Base-by-base conservation (phyloP, 306 rosid genomes). In the Cicer yamashitae region DNA sequence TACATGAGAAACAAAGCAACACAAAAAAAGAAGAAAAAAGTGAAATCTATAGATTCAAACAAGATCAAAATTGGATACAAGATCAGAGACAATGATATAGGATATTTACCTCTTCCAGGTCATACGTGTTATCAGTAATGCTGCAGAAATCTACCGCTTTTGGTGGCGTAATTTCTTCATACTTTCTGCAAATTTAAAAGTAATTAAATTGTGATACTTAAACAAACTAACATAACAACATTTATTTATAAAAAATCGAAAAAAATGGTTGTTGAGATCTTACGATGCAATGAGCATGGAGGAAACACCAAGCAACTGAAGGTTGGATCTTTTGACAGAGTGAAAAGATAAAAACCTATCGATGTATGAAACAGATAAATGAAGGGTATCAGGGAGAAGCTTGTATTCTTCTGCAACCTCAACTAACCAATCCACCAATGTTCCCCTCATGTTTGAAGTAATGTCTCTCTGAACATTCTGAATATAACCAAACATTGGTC, bases 241-340 rank as follows among this genome's bases (percentile, higher is more conserved):
- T n/a, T 45, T 45, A 4, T 22, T 1, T 1, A 20, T 11, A 9
- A 2, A 58, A 59, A 71, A 56, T 3, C 4, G 38, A 22, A 58
- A 12, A 12, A 7, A 58, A 7, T 9, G 15, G 7, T 7, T 6
- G 15, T 30, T 12, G n/a, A 11, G 17, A 7, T 52, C 91, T 89
- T 89, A 94, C 97, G 93, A 89, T 61, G 99, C 99, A 61, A 94
- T 75, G 2, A 92, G 86, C 96, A 94, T 83, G 0, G 97, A 83
- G 0, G 99, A 87, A 77, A 94, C 89, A 2, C 99, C 99, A 0
- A 94, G 73, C 51, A 94, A 73, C 57, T 89, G 96, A 71, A 94
- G 90, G 41, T 20, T 86, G 6, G 84, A 80, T 54, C 82, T 82
- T 2, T n/a, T 6, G 13, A 90, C 76, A 37, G 46, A 5, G 8